A percentile compares a stretch with the other conserved stretches of the same genome.
Evolutionary conservation across 768 basidiomycete species (phyloP).

Genomic region (Agaricus blazei): DNA sequence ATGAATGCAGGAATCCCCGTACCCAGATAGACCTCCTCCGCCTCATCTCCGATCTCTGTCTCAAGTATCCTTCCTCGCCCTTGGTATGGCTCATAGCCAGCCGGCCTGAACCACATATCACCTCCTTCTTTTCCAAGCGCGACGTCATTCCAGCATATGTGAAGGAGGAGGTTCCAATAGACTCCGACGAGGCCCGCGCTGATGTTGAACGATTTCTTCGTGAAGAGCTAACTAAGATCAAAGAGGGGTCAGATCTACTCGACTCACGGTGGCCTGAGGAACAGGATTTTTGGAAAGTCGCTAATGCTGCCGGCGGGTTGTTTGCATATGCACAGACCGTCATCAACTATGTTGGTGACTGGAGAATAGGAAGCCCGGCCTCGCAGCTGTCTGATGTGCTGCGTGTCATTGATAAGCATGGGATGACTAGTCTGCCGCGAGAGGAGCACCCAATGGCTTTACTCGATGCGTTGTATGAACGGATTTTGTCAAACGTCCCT

Average conservation of each 20-base stretch:
- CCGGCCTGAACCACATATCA: background rate
- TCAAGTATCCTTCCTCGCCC: background rate
- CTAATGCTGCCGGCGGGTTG: background rate
- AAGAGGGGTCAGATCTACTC: background rate
- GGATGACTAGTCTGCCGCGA: background rate
- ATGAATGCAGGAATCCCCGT: background rate
- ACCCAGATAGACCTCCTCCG: background rate
- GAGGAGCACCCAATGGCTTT: conserved; percentile 1
- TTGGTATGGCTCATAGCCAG: conserved; percentile 3
- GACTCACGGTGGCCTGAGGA: background rate
- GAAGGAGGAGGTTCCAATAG: background rate
- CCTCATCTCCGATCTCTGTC: background rate
- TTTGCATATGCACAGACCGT: background rate
- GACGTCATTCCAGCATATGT: background rate
- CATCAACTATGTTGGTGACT: background rate
- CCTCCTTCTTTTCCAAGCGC: background rate
- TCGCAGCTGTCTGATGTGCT: background rate
- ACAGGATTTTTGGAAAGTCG: background rate
- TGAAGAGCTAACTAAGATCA: background rate
- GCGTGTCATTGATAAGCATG: background rate
- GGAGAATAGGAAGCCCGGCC: background rate
- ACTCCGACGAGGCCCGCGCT: background rate
- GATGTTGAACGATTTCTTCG: background rate
- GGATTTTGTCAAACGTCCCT: background rate
- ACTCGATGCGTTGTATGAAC: conserved; percentile 7